Evolutionary conservation across 805 yeast species (phyloP).

Genomic region (Ogataea dorogensis): DNA sequence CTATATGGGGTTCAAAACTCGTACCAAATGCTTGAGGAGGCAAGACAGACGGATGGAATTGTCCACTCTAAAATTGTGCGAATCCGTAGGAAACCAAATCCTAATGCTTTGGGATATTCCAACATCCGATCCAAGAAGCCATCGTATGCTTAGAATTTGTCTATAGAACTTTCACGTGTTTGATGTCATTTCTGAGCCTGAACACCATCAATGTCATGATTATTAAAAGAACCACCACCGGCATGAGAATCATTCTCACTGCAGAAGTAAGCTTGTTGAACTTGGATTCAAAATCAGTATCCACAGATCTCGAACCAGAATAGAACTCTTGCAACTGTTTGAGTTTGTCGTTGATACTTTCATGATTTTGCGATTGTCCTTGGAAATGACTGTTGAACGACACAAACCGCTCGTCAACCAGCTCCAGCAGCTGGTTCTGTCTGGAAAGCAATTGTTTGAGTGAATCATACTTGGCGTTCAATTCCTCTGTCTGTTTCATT

Average conservation of each 20-base stretch:
- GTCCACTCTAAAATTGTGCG: conserved; percentile 39
- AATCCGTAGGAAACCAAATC: conserved; percentile 45
- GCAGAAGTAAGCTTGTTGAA: conserved; percentile 18
- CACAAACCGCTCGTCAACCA: conserved; percentile 17
- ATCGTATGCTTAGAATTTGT: conserved; percentile 33
- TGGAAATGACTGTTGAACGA: conserved; percentile 18
- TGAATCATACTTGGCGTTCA: conserved; percentile 17
- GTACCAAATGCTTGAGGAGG: conserved; percentile 27
- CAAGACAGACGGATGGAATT: conserved; percentile 28
- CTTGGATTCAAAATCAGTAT: conserved; percentile 20
- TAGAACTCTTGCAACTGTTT: conserved; percentile 17
- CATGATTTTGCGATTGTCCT: conserved; percentile 22
- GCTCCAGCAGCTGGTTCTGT: conserved; percentile 20
- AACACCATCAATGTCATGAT: conserved; percentile 46
- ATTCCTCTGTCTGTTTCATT: conserved; percentile 11
- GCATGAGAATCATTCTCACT: conserved; percentile 32
- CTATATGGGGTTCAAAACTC: conserved; percentile 27
- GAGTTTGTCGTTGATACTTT: conserved; percentile 17
- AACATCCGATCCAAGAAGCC: conserved; percentile 46
- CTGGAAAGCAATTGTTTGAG: conserved; percentile 9
- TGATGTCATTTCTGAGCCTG: conserved; percentile 60
- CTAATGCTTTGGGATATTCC: conserved; percentile 45
- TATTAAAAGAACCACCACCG: conserved; percentile 39
- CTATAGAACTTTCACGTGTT: conserved; percentile 57
- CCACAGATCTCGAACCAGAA: conserved; percentile 8